A percentile compares a stretch with the other conserved stretches of the same genome.
Conservation (phyloP, 495 filamentous ascomycete species). For the Wilcoxina mikolae region DNA sequence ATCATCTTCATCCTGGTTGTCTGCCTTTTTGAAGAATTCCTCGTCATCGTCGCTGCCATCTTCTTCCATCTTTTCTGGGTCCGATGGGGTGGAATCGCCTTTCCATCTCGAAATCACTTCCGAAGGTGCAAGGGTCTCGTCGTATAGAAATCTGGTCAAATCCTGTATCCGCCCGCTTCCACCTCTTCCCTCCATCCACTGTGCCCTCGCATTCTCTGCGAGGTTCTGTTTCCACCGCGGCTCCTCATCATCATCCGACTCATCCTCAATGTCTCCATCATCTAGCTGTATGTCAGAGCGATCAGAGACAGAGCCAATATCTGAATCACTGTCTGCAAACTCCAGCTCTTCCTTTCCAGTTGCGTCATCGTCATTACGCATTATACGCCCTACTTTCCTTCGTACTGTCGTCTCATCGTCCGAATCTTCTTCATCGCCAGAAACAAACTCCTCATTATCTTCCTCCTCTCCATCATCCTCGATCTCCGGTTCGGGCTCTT, state of each 20-base stretch:
- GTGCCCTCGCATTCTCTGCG: slow-evolving; percentile 52
- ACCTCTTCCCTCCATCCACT: slow-evolving; percentile 46
- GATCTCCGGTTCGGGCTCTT: slow-evolving; percentile 41
- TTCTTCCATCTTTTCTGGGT: slow-evolving; percentile 31
- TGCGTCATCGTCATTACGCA: slow-evolving; percentile 34
- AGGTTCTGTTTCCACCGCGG: slow-evolving; percentile 79
- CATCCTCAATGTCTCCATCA: slow-evolving; percentile 39
- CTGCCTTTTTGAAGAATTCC: slow-evolving; percentile 68
- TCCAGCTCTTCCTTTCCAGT: slow-evolving; percentile 45
- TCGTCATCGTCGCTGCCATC: slow-evolving; percentile 50
- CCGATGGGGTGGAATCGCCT: slow-evolving; percentile 41
- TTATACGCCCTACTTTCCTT: slow-evolving; percentile 42
- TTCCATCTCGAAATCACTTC: slow-evolving; percentile 69
- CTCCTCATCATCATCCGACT: slow-evolving; percentile 39
- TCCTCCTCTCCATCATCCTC: slow-evolving; percentile 39
- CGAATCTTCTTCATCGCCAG: slow-evolving; percentile 41
- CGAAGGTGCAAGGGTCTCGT: slow-evolving; percentile 55
- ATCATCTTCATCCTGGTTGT: slow-evolving; percentile 44
- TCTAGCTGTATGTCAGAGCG: slow-evolving; percentile 45
- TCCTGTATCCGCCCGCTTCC: slow-evolving; percentile 60
- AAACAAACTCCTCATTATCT: slow-evolving; percentile 46
- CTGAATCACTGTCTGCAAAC: slow-evolving; percentile 95
- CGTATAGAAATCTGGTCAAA: slow-evolving; percentile 75
- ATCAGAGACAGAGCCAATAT: slow-evolving; percentile 77
- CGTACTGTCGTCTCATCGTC: slow-evolving; percentile 40